Evolutionary conservation across 129 eudicot species (phyloP).

Genomic region (Pulicaria dysenterica): DNA sequence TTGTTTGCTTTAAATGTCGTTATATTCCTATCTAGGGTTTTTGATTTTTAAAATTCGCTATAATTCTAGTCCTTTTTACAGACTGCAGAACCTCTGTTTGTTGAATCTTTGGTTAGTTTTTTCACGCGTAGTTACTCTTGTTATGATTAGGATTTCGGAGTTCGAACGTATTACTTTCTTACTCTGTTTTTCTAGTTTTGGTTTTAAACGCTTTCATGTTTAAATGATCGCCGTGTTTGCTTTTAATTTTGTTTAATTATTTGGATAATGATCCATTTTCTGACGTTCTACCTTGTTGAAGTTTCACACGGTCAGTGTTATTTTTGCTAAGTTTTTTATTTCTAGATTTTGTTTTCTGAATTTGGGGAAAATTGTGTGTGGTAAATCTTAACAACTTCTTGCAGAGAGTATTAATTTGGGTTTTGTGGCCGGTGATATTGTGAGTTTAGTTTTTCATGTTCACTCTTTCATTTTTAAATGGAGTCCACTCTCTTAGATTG

Average conservation of each 20-base stretch:
- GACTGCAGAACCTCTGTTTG: background rate
- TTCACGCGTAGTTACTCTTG: background rate
- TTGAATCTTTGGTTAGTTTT: background rate
- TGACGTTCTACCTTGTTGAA: background rate
- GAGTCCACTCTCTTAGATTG: constrained; percentile 4
- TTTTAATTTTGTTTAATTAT: background rate
- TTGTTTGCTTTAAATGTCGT: background rate
- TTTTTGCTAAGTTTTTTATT: background rate
- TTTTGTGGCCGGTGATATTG: background rate
- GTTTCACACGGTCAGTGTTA: background rate
- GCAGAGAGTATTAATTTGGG: background rate
- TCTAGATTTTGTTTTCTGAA: background rate
- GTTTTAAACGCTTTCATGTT: background rate
- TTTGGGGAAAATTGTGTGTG: background rate
- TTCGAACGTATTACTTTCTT: background rate
- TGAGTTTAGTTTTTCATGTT: constrained; percentile 7
- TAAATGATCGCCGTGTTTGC: background rate
- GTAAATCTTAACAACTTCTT: background rate
- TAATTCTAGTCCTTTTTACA: background rate
- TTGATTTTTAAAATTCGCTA: constrained; percentile 3
- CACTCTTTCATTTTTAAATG: background rate
- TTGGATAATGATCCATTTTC: too few relatives aligned
- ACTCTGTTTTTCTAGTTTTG: background rate
- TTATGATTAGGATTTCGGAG: background rate
- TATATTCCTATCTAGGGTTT: constrained; percentile 17